A percentile compares a stretch with the other conserved stretches of the same genome.
Conservation (phyloP, 2,329 filamentous ascomycete species). For the Aspergillus brunneoviolaceus region DNA sequence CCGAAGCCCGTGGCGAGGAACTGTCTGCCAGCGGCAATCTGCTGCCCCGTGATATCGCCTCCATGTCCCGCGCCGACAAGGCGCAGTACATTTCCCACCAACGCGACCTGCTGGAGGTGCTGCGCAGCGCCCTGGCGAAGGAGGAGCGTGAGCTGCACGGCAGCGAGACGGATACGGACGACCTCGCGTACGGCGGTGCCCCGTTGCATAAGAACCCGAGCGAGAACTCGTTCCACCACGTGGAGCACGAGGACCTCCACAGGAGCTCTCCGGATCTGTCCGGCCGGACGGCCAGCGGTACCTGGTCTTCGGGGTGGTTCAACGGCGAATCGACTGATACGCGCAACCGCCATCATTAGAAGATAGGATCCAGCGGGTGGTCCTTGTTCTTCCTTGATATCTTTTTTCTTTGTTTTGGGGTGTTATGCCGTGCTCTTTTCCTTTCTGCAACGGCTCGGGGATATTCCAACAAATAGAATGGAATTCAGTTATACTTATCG, state of each 20-base stretch:
- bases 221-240: slow-evolving; percentile 86
- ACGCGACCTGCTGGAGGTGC: slow-evolving; percentile 70
- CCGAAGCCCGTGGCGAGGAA: slow-evolving; percentile 48
- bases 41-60: slow-evolving; percentile 67
- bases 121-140: slow-evolving; percentile 75
- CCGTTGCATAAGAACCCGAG: slow-evolving; percentile 74
- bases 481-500: not conserved
- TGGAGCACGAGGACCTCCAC: slow-evolving; percentile 67
- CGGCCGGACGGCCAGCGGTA: slow-evolving; percentile 22
- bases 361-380: not conserved
- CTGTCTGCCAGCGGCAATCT: slow-evolving; percentile 61
- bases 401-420: not conserved
- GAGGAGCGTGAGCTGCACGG: slow-evolving; percentile 66
- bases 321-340: not conserved
- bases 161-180: slow-evolving; percentile 29
- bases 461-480: not conserved
- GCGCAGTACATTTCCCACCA: slow-evolving; percentile 75
- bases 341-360: not conserved
- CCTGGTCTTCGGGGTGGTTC: slow-evolving; percentile 36
- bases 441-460: not conserved
- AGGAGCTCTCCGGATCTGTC: slow-evolving; percentile 20
- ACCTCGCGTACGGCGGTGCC: slow-evolving; percentile 42
- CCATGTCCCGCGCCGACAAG: slow-evolving; percentile 61
- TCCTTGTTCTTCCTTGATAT: not conserved
- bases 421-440: not conserved